phyloP scores from a whole-genome alignment of 1,284 basidiomycete genomes.

The Vanrija pseudolonga region DNA sequence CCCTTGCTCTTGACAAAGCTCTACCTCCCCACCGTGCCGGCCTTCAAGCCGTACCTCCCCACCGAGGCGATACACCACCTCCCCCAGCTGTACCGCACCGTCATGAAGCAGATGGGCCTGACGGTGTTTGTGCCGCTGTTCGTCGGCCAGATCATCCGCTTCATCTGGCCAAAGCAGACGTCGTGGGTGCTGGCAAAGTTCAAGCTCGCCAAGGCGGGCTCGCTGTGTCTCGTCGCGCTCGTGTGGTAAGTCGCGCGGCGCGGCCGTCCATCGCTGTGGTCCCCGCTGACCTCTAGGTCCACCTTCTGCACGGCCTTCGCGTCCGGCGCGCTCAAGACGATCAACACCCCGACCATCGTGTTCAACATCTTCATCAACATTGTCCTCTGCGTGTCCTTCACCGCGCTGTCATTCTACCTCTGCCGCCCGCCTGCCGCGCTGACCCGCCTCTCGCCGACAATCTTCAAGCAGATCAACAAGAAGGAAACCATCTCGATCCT shows the following conservation, averaged over 20 bases:
- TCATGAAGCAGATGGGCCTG: slow-evolving; percentile 35
- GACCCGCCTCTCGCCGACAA: slow-evolving; percentile 1
- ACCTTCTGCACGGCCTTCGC: slow-evolving; percentile 42
- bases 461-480: slow-evolving; percentile 17
- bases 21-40: slow-evolving; percentile 12
- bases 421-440: slow-evolving; percentile 22
- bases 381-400: slow-evolving; percentile 25
- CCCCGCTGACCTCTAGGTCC: slow-evolving; percentile 11
- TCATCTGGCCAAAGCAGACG: slow-evolving; percentile 17
- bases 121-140: slow-evolving; percentile 35
- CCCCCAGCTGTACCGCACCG: slow-evolving; percentile 31
- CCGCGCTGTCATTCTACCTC: slow-evolving; percentile 27
- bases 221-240: slow-evolving; percentile 33
- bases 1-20: slow-evolving; percentile 17
- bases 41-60: slow-evolving; percentile 11
- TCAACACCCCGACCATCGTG: slow-evolving; percentile 31
- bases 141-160: slow-evolving; percentile 38
- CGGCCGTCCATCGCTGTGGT: too few species aligned
- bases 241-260: slow-evolving; percentile 31
- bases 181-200: slow-evolving; percentile 10
- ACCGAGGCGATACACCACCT: slow-evolving; percentile 18
- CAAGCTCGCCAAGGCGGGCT: slow-evolving; percentile 32
- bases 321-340: slow-evolving; percentile 29
- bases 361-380: slow-evolving; percentile 33
- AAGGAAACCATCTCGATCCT: slow-evolving; percentile 19